Evolutionary conservation across 164 flowering plant genomes (phyloP).

Genomic region (Magnolia officinalis): DNA sequence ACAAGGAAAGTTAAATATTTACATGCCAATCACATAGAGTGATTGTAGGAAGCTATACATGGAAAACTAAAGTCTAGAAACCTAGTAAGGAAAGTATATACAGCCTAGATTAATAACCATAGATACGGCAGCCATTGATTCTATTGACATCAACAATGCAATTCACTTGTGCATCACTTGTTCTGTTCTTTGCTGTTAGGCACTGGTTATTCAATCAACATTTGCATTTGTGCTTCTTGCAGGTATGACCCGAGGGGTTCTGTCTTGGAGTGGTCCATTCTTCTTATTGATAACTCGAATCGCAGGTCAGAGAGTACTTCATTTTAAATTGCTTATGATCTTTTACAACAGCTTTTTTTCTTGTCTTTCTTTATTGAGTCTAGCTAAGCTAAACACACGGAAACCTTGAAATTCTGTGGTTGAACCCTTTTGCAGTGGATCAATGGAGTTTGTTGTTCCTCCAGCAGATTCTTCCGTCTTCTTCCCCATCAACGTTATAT

Average conservation of each 20-base stretch:
- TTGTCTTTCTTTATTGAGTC: not conserved
- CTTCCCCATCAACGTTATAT: slow-evolving; percentile 86
- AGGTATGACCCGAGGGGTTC: slow-evolving; percentile 87
- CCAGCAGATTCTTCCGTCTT: slow-evolving; percentile 78
- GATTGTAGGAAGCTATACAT: too few relatives aligned
- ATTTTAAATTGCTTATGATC: not conserved
- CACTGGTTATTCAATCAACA: not conserved
- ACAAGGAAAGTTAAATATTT: too few relatives aligned
- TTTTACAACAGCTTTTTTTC: not conserved
- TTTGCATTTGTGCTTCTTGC: slow-evolving; percentile 14
- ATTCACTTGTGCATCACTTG: too few relatives aligned
- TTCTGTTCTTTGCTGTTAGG: too few relatives aligned
- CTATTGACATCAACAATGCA: too few relatives aligned
- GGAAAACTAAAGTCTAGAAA: too few relatives aligned
- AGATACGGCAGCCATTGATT: too few relatives aligned
- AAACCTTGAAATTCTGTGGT: not conserved
- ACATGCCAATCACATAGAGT: too few relatives aligned
- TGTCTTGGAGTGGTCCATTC: slow-evolving; percentile 85
- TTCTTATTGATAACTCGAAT: slow-evolving; percentile 83
- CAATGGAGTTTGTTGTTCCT: slow-evolving; percentile 98
- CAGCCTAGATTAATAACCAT: too few relatives aligned
- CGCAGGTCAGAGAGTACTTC: slow-evolving; percentile 55
- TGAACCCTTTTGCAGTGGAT: slow-evolving; percentile 59
- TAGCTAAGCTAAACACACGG: not conserved
- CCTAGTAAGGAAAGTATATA: too few relatives aligned